These are phyloP conservation scores for Penicillium diatomitis DNA, from an alignment of 495 filamentous ascomycete genomes.

Conservation along the genomic window DNA sequence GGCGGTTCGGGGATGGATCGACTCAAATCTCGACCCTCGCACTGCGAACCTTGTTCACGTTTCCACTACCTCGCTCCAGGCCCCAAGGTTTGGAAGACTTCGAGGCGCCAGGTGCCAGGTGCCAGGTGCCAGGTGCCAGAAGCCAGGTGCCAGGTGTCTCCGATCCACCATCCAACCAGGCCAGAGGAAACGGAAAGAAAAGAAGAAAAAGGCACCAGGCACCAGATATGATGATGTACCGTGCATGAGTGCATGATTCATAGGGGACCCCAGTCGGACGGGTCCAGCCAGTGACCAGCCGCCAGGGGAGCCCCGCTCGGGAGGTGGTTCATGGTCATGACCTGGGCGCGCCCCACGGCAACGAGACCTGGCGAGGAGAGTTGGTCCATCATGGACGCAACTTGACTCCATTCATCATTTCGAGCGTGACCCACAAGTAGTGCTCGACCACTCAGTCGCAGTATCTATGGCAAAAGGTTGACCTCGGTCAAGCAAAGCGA, in stretches of 20 bases:
- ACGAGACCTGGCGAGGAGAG: neutral
- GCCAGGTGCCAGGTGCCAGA: no score
- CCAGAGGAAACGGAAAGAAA: no score
- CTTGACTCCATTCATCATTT: no score
- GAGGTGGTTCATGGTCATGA: neutral
- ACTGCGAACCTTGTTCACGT: no score
- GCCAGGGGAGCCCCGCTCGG: neutral
- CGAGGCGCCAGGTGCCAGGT: no score
- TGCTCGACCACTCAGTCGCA: no score
- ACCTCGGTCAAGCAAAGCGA: no score
- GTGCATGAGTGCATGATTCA: conserved; percentile 4
- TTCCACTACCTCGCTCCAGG: neutral
- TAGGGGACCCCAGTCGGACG: neutral
- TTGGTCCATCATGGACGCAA: no score
- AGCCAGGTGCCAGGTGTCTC: no score
- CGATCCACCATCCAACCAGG: no score
- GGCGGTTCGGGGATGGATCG: neutral
- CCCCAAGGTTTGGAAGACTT: neutral
- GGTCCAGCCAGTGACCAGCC: neutral
- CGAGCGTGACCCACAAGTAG: no score
- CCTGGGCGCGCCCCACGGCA: neutral
- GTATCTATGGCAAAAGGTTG: no score
- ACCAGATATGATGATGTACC: conserved; percentile 4
- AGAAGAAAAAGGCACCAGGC: conserved; percentile 17
- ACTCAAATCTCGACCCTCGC: neutral